A percentile compares a stretch with the other conserved stretches of the same genome.
phyloP scores from a whole-genome alignment of 306 rosid genomes.

The Malus asiatica region DNA sequence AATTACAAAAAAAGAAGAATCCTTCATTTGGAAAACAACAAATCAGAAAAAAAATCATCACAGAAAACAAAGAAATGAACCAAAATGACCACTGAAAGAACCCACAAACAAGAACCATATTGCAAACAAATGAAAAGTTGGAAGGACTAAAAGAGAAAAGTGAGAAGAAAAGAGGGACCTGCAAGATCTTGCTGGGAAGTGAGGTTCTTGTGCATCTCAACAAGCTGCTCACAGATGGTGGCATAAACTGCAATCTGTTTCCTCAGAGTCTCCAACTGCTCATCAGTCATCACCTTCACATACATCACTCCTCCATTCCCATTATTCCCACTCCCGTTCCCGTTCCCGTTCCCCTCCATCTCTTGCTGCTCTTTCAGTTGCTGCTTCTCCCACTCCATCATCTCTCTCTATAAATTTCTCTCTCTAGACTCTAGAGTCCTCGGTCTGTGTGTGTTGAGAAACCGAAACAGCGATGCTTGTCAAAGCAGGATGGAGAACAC shows the following conservation, averaged over 20 bases:
- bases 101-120: background rate
- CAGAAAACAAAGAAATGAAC: background rate
- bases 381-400: constrained; percentile 63
- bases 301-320: constrained; percentile 40
- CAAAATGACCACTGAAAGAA: background rate
- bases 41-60: background rate
- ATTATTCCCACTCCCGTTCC: constrained; percentile 18
- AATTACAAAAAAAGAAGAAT: background rate
- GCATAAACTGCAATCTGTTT: constrained; percentile 79
- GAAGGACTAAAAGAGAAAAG: background rate
- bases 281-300: constrained; percentile 96
- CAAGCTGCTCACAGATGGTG: constrained; percentile 73
- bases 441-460: background rate
- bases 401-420: background rate
- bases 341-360: constrained; percentile 19
- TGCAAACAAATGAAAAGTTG: background rate
- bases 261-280: constrained; percentile 81
- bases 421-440: background rate
- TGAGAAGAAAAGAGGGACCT: constrained; percentile 33
- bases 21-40: background rate
- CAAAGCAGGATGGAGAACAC: background rate
- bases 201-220: constrained; percentile 73
- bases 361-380: constrained; percentile 26
- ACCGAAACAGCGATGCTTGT: background rate
- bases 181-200: constrained; percentile 82